phyloP scores from a whole-genome alignment of 2,329 filamentous ascomycete genomes.

The Tolypocladium cylindrosporum region DNA sequence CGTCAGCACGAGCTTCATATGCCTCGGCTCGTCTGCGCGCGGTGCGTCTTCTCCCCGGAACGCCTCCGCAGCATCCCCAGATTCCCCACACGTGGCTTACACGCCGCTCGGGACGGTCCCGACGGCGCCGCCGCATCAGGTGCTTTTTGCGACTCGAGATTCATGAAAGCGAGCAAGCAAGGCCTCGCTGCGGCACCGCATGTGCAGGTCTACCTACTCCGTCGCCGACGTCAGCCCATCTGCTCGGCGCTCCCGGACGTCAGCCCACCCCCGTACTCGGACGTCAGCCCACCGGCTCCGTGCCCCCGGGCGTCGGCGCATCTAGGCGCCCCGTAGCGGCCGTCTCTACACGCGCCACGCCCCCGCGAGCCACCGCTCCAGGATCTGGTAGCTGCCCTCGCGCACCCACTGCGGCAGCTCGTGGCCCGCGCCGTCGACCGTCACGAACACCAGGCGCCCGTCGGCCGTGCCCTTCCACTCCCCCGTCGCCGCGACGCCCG shows the following conservation, averaged over 20 bases:
- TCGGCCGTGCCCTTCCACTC: slow-evolving; percentile 7
- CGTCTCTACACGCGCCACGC: background rate
- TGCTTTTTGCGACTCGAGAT: background rate
- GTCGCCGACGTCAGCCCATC: too few relatives aligned
- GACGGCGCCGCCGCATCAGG: background rate
- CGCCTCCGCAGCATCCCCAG: background rate
- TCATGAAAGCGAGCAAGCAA: background rate
- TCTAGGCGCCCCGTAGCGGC: too few relatives aligned
- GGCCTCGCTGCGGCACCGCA: background rate
- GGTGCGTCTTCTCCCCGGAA: background rate
- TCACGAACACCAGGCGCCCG: slow-evolving; percentile 9
- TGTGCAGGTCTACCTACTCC: background rate
- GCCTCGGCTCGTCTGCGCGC: background rate
- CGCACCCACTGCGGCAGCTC: slow-evolving; percentile 20
- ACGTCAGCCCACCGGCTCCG: too few relatives aligned
- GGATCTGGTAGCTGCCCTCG: slow-evolving; percentile 7
- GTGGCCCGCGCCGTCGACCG: slow-evolving; percentile 28
- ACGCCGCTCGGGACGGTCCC: background rate
- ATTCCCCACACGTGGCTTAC: background rate
- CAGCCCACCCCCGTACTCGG: too few relatives aligned
- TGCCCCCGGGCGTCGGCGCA: too few relatives aligned
- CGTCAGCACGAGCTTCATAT: background rate
- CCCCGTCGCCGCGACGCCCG: background rate
- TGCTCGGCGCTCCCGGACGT: too few relatives aligned
- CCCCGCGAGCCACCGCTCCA: slow-evolving; percentile 7